Base-by-base conservation (phyloP, 352 stramenopile genomes). In the Poterioochromonas sp. region DNA sequence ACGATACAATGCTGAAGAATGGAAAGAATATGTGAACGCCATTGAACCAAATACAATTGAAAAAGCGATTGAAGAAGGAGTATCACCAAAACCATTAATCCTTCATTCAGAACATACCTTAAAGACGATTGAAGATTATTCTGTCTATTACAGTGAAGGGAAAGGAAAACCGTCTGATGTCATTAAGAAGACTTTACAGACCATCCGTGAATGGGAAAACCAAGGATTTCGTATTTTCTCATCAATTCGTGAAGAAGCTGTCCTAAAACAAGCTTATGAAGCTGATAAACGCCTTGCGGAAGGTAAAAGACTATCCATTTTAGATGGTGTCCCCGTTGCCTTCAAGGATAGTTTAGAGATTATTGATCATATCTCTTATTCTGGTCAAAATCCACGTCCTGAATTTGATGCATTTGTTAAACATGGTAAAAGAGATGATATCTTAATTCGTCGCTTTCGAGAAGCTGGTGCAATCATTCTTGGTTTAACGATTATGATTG, bases 401-500 rank as follows among this genome's bases (percentile, higher is more conserved):
- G 20, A 26, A n/a, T 37, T 74, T 51, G 51, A 43, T 83, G 0
- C 40, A 29, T 26, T 78, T 86, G 73, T 80, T 83, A n/a, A 83
- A 83, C 29, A 78, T 82, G 11, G 81, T 85, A 0, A 78, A 44
- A 0, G 47, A 83, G 89, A 94, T 78, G 83, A 88, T 34, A 58
- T 84, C 0, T 81, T 88, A 0, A 82, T 93, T 15, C 82, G 85
- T 1, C 80, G 88, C 26, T 85, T 94, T 58, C 85, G 88, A 40
- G 83, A 82, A 0, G 83, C 84, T 41, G 91, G 90, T 78, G 91
- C 90, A 15, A 87, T 96, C 12, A 90, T 96, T 68, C 77, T 95
- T 11, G 90, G 90, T 47, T 90, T 87, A 35, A 93, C 90, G 63
- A 93, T 93, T 81, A 93, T 94, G 88, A 87, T 93, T 81, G 90